Evolutionary conservation across 2,329 filamentous ascomycete genomes (phyloP).

Genomic region (Ophiostoma quercus): DNA sequence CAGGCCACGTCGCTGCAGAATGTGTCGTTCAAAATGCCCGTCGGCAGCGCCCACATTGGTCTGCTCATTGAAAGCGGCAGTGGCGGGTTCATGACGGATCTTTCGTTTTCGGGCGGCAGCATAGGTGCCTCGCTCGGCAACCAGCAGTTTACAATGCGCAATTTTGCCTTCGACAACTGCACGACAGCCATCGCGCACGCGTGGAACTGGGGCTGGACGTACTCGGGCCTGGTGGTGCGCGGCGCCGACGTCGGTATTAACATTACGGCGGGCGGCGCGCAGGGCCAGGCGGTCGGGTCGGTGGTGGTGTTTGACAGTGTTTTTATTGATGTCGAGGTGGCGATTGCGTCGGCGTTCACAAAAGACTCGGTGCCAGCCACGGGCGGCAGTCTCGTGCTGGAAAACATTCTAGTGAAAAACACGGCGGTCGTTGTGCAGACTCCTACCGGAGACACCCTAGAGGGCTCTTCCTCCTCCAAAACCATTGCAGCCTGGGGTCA

Average conservation of each 20-base stretch:
- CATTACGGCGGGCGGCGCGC: constrained; percentile 37
- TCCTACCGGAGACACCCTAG: constrained; percentile 45
- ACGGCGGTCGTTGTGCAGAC: constrained; percentile 40
- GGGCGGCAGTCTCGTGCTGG: constrained; percentile 55
- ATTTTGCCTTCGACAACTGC: constrained; percentile 60
- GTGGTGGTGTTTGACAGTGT: constrained; percentile 37
- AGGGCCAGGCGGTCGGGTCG: constrained; percentile 54
- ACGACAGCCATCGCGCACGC: constrained; percentile 61
- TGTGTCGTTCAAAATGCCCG: constrained; percentile 45
- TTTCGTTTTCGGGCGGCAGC: constrained; percentile 57
- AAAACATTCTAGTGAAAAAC: constrained; percentile 40
- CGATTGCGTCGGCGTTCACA: constrained; percentile 59
- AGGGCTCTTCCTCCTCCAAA: constrained; percentile 45
- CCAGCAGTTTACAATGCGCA: constrained; percentile 64
- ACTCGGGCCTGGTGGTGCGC: constrained; percentile 56
- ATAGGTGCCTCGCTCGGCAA: constrained; percentile 60
- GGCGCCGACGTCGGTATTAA: constrained; percentile 57
- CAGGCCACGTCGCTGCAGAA: constrained; percentile 59
- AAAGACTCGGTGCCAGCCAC: constrained; percentile 36
- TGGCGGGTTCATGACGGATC: constrained; percentile 43
- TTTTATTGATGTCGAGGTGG: constrained; percentile 58
- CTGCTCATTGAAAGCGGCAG: constrained; percentile 38
- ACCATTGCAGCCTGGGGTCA: constrained; percentile 60
- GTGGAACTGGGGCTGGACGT: constrained; percentile 71
- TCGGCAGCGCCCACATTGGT: constrained; percentile 51